Conservation (phyloP, 768 basidiomycete species). For the Sarcodon aspratus region DNA sequence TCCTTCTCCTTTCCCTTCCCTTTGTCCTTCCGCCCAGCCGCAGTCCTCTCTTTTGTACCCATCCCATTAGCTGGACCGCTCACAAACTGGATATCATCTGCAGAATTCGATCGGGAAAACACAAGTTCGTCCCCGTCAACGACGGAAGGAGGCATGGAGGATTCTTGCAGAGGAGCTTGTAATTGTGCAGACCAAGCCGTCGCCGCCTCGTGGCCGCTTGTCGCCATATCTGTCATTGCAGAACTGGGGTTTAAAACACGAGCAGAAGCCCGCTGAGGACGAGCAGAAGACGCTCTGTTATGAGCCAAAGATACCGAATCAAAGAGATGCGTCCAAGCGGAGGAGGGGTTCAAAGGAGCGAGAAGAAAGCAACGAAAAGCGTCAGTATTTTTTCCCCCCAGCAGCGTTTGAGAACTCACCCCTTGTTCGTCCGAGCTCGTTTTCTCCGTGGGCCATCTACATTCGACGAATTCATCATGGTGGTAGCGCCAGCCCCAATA, state of each 20-base stretch:
- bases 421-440: conserved; percentile 62
- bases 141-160: conserved; percentile 28
- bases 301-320: too few species aligned
- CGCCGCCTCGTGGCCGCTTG: conserved; percentile 19
- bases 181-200: conserved; percentile 29
- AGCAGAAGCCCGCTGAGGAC: conserved; percentile 64
- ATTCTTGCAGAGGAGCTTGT: conserved; percentile 35
- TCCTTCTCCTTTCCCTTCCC: conserved; percentile 37
- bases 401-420: conserved; percentile 34
- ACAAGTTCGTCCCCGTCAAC: conserved; percentile 45
- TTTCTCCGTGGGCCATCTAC: conserved; percentile 59
- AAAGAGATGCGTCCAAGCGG: conserved; percentile 1
- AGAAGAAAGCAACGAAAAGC: conserved; percentile 3
- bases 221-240: not conserved
- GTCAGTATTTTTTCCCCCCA: conserved; percentile 8
- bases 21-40: conserved; percentile 23
- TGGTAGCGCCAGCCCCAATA: conserved; percentile 1
- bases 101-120: conserved; percentile 52
- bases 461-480: conserved; percentile 34
- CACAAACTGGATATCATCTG: conserved; percentile 14
- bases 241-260: conserved; percentile 43
- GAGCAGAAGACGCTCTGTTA: conserved; percentile 15
- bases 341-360: not conserved
- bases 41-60: conserved; percentile 1
- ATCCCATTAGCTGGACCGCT: conserved; percentile 3